phyloP scores from a whole-genome alignment of 2,329 filamentous ascomycete species.

The Amylocarpus encephaloides region DNA sequence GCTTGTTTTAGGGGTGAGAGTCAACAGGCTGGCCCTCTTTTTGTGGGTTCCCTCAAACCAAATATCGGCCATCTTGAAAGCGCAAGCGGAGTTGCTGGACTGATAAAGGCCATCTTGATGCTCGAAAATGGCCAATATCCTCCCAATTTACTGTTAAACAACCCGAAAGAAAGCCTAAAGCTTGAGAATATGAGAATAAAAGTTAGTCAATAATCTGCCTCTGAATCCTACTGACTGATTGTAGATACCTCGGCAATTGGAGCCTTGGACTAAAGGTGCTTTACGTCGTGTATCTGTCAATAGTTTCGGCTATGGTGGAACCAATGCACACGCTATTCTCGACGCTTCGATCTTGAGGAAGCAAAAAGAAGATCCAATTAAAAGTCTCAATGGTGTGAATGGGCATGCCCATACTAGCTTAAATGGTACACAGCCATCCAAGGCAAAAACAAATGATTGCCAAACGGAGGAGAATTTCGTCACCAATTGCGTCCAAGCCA shows the following conservation, averaged over 20 bases:
- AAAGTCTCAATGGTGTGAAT: not conserved
- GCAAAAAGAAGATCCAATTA: not conserved
- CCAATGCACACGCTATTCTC: conserved; percentile 18
- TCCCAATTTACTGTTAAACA: conserved; percentile 36
- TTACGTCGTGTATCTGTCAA: conserved; percentile 21
- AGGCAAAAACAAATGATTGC: too few relatives aligned
- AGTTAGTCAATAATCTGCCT: conserved; percentile 9
- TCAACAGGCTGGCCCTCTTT: not conserved
- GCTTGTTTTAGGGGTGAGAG: not conserved
- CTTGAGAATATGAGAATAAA: conserved; percentile 27
- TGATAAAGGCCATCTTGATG: conserved; percentile 36
- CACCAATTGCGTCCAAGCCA: too few relatives aligned
- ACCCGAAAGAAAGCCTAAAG: conserved; percentile 31
- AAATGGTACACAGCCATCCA: too few relatives aligned
- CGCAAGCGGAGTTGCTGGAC: conserved; percentile 31
- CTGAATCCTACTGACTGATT: not conserved
- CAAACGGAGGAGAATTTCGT: too few relatives aligned
- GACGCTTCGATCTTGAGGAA: conserved; percentile 22
- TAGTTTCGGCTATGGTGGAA: conserved; percentile 24
- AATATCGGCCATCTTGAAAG: conserved; percentile 33
- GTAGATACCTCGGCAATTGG: conserved; percentile 6
- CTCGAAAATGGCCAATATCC: conserved; percentile 36
- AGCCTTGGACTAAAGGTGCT: conserved; percentile 8
- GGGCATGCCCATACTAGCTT: too few relatives aligned
- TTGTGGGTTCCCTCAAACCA: conserved; percentile 27